phyloP scores from a whole-genome alignment of 805 yeast species.

The Teunomyces atbi region DNA sequence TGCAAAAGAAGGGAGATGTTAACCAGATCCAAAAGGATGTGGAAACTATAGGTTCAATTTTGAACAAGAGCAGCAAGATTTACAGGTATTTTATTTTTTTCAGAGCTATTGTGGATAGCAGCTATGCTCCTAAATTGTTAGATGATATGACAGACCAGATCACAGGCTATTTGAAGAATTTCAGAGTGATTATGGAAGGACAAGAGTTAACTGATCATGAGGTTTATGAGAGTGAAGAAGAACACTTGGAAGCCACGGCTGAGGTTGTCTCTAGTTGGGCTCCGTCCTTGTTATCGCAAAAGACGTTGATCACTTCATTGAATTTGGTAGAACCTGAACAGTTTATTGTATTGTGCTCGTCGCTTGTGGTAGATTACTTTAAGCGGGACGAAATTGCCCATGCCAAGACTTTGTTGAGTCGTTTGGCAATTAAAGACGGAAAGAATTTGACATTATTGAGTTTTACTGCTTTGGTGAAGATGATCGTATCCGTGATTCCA shows the following conservation, averaged over 20 bases:
- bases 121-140: constrained; percentile 16
- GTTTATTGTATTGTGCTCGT: constrained; percentile 28
- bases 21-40: constrained; percentile 13
- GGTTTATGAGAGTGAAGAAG: constrained; percentile 17
- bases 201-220: constrained; percentile 28
- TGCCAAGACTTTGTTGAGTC: constrained; percentile 21
- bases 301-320: constrained; percentile 27
- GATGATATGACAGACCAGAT: constrained; percentile 17
- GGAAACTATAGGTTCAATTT: constrained; percentile 14
- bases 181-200: constrained; percentile 23
- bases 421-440: constrained; percentile 17
- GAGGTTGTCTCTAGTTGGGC: not conserved
- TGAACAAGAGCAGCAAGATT: constrained; percentile 8
- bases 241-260: constrained; percentile 2
- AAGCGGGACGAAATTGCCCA: constrained; percentile 16
- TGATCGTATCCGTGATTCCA: constrained; percentile 16
- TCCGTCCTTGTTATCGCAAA: constrained; percentile 10
- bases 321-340: constrained; percentile 35
- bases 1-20: constrained; percentile 10
- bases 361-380: constrained; percentile 23
- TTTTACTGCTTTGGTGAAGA: constrained; percentile 31
- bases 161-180: constrained; percentile 16
- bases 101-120: constrained; percentile 15
- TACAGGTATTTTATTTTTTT: constrained; percentile 16
- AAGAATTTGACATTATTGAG: constrained; percentile 27